Percentiles rank a stretch among this genome's conserved stretches.
Conservation (phyloP, 139 green algal species). For the Desmodesmus armatus region DNA sequence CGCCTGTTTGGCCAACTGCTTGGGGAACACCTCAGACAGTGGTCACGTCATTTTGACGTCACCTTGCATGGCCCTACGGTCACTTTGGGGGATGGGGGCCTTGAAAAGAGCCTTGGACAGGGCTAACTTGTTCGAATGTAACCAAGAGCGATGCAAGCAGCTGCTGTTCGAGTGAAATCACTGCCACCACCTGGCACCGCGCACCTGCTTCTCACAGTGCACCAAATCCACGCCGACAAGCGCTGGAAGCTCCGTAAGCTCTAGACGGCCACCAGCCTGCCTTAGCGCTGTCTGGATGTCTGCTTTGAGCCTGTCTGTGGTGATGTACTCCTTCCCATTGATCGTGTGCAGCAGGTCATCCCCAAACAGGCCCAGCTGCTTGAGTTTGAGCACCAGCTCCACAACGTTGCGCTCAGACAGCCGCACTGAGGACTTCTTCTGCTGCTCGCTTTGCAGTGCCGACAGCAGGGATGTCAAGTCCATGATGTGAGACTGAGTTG, state of each 20-base stretch:
- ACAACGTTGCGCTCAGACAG: constrained; percentile 92
- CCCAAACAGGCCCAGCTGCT: constrained; percentile 77
- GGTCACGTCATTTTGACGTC: no score
- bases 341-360: constrained; percentile 88
- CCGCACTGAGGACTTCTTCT: constrained; percentile 72
- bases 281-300: constrained; percentile 64
- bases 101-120: no score
- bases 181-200: no score
- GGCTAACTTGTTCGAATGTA: no score
- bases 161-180: no score
- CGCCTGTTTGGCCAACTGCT: no score
- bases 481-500: constrained; percentile 39
- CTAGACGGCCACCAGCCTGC: constrained; percentile 75
- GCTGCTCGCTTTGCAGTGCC: constrained; percentile 75
- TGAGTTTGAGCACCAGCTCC: constrained; percentile 90
- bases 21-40: no score
- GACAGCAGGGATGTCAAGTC: constrained; percentile 76
- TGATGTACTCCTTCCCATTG: constrained; percentile 92
- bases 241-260: constrained; percentile 86
- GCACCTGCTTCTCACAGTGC: constrained; percentile 73
- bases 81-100: no score
- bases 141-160: no score
- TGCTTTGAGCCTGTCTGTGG: constrained; percentile 62
- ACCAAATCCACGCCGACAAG: constrained; percentile 85
- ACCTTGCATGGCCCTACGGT: no score